Percentiles rank a stretch among this genome's conserved stretches.
Conservation (phyloP, 345 rosid species). For the Populus euphratica region DNA sequence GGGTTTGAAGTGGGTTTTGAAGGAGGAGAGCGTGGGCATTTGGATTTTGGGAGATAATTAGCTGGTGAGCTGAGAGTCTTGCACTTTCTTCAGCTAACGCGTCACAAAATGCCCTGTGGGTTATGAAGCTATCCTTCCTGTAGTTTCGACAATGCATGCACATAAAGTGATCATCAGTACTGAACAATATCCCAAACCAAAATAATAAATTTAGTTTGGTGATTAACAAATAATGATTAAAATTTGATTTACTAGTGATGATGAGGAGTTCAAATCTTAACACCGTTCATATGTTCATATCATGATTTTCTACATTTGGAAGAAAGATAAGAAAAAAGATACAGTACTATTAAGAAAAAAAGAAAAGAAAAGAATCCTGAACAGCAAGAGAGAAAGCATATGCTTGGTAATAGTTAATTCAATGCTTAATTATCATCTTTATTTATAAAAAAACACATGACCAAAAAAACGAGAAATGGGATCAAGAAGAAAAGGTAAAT, state of each 20-base stretch:
- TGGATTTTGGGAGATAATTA: slow-evolving; percentile 9
- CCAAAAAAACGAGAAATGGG: not conserved
- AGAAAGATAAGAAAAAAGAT: not conserved
- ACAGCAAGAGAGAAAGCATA: not conserved
- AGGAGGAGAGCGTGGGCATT: slow-evolving; percentile 25
- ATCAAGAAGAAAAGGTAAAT: not conserved
- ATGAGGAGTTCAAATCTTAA: not conserved
- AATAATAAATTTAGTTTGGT: not conserved
- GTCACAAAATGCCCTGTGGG: slow-evolving; percentile 91
- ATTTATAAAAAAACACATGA: not conserved
- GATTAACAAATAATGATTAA: not conserved
- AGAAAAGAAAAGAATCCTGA: too few species aligned
- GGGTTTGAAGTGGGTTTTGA: slow-evolving; percentile 17
- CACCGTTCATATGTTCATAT: too few species aligned
- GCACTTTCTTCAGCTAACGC: slow-evolving; percentile 92
- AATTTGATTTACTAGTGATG: not conserved
- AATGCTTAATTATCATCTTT: not conserved
- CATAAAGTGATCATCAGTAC: not conserved
- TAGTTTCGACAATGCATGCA: not conserved
- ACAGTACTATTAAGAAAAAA: not conserved
- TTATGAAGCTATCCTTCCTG: slow-evolving; percentile 96
- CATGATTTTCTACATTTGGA: not conserved
- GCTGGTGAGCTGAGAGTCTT: slow-evolving; percentile 50
- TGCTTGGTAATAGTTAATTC: not conserved
- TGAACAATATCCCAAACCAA: not conserved